Evolutionary conservation across 306 rosid genomes (phyloP).

Genomic region (Cercis canadensis): DNA sequence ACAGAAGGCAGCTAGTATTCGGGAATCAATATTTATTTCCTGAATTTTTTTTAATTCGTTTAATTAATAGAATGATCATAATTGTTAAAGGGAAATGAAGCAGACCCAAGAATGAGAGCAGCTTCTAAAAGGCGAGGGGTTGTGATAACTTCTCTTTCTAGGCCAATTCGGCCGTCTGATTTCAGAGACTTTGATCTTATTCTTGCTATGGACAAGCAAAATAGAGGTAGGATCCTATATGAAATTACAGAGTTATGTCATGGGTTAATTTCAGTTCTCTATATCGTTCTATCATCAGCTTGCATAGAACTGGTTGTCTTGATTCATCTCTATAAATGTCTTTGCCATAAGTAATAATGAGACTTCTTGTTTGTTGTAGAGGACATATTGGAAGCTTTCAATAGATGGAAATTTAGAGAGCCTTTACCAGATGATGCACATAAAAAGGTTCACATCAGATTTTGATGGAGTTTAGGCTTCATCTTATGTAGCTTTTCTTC

Average conservation of each 20-base stretch:
- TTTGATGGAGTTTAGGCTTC: not conserved
- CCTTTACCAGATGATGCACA: too few species aligned
- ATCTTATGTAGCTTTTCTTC: too few species aligned
- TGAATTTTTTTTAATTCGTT: too few species aligned
- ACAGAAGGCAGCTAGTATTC: too few species aligned
- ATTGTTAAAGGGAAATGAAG: conserved; percentile 72
- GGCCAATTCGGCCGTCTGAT: conserved; percentile 85
- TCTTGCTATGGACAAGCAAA: conserved; percentile 91
- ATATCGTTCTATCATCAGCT: conserved; percentile 1
- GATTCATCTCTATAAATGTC: conserved; percentile 2
- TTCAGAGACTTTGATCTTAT: conserved; percentile 83
- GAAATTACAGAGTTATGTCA: conserved; percentile 15
- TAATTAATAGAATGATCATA: conserved; percentile 11
- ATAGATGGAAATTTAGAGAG: conserved; percentile 50
- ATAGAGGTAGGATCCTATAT: conserved; percentile 57
- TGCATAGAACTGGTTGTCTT: conserved; percentile 18
- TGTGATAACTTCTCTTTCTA: conserved; percentile 75
- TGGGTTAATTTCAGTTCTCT: conserved; percentile 19
- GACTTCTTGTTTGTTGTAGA: conserved; percentile 51
- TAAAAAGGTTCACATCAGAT: too few species aligned
- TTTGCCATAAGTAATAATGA: conserved; percentile 23
- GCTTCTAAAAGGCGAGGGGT: conserved; percentile 86
- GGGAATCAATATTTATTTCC: too few species aligned
- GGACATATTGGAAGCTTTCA: conserved; percentile 76
- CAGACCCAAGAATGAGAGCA: conserved; percentile 93